phyloP scores from a whole-genome alignment of 805 yeast species.

The Metschnikowia gelsemii region DNA sequence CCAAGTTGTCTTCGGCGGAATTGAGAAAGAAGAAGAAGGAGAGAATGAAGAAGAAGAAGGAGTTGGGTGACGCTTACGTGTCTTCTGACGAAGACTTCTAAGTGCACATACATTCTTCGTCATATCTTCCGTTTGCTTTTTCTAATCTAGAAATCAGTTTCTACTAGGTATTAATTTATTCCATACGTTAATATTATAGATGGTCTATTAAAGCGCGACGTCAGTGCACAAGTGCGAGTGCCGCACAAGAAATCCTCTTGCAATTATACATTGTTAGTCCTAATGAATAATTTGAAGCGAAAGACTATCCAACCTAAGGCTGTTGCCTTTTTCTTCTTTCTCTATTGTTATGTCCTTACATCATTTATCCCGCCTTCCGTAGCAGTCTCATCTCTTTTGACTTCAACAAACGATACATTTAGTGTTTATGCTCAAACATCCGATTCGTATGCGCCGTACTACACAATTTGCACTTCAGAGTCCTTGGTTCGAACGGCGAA shows the following conservation, averaged over 20 bases:
- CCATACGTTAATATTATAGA: constrained; percentile 24
- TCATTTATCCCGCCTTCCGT: constrained; percentile 7
- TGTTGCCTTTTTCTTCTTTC: neutral
- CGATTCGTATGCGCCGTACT: constrained; percentile 16
- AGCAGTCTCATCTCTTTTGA: constrained; percentile 4
- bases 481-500: constrained; percentile 14
- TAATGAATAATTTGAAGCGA: neutral
- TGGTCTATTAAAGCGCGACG: constrained; percentile 9
- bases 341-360: neutral
- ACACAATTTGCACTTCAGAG: constrained; percentile 13
- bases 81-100: constrained; percentile 79
- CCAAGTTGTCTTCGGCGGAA: constrained; percentile 97
- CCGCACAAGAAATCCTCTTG: neutral
- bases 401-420: constrained; percentile 5
- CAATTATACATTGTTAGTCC: neutral
- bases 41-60: constrained; percentile 99
- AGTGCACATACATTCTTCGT: constrained; percentile 16
- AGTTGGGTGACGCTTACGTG: constrained; percentile 97
- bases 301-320: neutral
- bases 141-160: constrained; percentile 12
- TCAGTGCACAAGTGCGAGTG: constrained; percentile 1
- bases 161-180: constrained; percentile 21
- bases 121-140: constrained; percentile 11
- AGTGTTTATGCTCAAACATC: constrained; percentile 3
- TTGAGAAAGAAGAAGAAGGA: constrained; percentile 99